phyloP scores from a whole-genome alignment of 1,284 basidiomycete genomes.

The Ceratobasidium sp. region DNA sequence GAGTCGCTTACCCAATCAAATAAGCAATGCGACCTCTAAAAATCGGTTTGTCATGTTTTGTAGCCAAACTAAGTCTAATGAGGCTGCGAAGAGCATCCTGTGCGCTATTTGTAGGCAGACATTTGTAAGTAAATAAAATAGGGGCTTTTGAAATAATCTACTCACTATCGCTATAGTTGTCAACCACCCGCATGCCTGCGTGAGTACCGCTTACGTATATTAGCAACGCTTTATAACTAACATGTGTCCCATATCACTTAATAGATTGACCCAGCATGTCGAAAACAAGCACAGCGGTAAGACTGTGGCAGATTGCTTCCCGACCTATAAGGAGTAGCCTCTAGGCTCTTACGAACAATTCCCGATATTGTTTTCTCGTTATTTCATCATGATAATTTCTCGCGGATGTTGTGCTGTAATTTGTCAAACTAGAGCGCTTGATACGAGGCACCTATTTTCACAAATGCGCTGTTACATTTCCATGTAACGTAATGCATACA shows the following conservation, averaged over 20 bases:
- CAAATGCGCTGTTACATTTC: background rate
- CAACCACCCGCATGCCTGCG: slow-evolving; percentile 83
- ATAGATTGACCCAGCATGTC: slow-evolving; percentile 67
- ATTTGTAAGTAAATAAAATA: slow-evolving; percentile 70
- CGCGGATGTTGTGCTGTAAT: too few relatives aligned
- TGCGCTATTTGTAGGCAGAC: slow-evolving; percentile 77
- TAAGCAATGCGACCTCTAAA: background rate
- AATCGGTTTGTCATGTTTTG: background rate
- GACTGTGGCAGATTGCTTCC: slow-evolving; percentile 82
- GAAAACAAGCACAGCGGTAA: slow-evolving; percentile 77
- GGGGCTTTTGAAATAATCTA: background rate
- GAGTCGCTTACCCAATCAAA: background rate
- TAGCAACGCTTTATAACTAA: background rate
- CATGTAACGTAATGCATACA: slow-evolving; percentile 8
- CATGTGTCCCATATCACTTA: background rate
- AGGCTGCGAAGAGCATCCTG: slow-evolving; percentile 80
- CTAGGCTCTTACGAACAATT: background rate
- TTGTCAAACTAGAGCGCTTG: too few relatives aligned
- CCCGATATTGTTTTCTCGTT: too few relatives aligned
- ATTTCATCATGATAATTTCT: too few relatives aligned
- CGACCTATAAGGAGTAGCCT: slow-evolving; percentile 54
- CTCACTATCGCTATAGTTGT: slow-evolving; percentile 63
- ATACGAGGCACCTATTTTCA: background rate
- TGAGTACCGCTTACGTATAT: slow-evolving; percentile 61
- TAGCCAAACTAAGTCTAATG: slow-evolving; percentile 77